Percentiles rank a stretch among this genome's conserved stretches.
Conservation (phyloP, 768 basidiomycete species). For the Mycena capillaripes region DNA sequence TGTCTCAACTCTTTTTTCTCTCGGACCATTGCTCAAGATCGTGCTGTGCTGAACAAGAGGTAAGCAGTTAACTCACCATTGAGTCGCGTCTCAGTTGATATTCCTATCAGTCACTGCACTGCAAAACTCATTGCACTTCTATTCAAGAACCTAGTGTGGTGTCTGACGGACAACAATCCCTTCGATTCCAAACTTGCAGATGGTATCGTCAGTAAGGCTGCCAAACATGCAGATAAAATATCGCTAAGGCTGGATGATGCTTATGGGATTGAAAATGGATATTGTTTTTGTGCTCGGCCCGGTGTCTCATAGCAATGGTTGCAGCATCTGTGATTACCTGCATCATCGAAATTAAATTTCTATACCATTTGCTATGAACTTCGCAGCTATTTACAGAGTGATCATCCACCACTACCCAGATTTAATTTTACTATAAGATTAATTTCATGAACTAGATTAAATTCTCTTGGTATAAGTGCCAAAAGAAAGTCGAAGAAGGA, state of each 20-base stretch:
- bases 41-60: neutral
- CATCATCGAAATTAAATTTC: too few relatives aligned
- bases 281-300: neutral
- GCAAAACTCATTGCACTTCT: neutral
- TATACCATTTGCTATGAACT: too few relatives aligned
- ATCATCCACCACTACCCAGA: too few relatives aligned
- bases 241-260: neutral
- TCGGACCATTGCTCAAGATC: neutral
- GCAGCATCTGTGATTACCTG: too few relatives aligned
- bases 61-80: neutral
- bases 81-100: neutral
- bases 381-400: too few relatives aligned
- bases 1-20: slow-evolving; percentile 1
- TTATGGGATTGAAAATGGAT: neutral
- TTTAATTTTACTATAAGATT: too few relatives aligned
- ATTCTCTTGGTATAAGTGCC: too few relatives aligned
- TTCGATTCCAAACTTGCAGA: neutral
- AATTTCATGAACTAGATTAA: too few relatives aligned
- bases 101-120: neutral
- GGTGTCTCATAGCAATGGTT: neutral
- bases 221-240: neutral
- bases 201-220: neutral
- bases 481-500: too few relatives aligned
- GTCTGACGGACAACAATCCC: neutral
- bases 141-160: too few relatives aligned